These are phyloP conservation scores for Leccinum fallax DNA, from an alignment of 1,284 basidiomycete species.

Conservation along the genomic window DNA sequence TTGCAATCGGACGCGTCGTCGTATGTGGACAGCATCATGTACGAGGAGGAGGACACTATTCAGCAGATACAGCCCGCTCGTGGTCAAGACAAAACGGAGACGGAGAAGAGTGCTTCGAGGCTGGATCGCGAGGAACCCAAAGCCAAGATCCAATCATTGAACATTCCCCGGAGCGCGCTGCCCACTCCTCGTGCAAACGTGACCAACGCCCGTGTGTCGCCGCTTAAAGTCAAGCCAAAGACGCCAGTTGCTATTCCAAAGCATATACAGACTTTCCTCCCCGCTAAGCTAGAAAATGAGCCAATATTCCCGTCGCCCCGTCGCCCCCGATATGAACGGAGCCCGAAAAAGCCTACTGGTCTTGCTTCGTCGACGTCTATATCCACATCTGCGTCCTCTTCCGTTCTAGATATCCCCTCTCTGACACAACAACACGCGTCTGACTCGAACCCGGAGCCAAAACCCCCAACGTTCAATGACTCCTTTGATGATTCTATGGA, in stretches of 20 bases:
- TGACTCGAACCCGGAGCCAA: slow-evolving; percentile 26
- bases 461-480: slow-evolving; percentile 50
- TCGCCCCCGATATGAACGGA: slow-evolving; percentile 35
- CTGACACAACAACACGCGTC: slow-evolving; percentile 26
- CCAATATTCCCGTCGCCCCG: slow-evolving; percentile 50
- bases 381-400: slow-evolving; percentile 30
- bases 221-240: slow-evolving; percentile 47
- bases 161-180: slow-evolving; percentile 35
- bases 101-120: slow-evolving; percentile 41
- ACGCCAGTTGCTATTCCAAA: slow-evolving; percentile 58
- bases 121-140: slow-evolving; percentile 53
- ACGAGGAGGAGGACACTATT: slow-evolving; percentile 38
- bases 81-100: slow-evolving; percentile 52
- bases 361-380: slow-evolving; percentile 34
- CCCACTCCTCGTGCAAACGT: slow-evolving; percentile 41
- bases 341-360: slow-evolving; percentile 30
- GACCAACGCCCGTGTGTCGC: slow-evolving; percentile 37
- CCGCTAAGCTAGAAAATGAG: slow-evolving; percentile 56
- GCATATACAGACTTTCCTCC: slow-evolving; percentile 63
- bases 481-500: slow-evolving; percentile 58
- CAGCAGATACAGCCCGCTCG: slow-evolving; percentile 33
- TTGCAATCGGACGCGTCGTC: slow-evolving; percentile 18
- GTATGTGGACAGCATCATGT: slow-evolving; percentile 29
- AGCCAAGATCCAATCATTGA: slow-evolving; percentile 45
- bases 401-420: slow-evolving; percentile 33